A percentile compares a stretch with the other conserved stretches of the same genome.
phyloP scores from a whole-genome alignment of 2,329 filamentous ascomycete genomes.

The Albifimbria verrucaria region DNA sequence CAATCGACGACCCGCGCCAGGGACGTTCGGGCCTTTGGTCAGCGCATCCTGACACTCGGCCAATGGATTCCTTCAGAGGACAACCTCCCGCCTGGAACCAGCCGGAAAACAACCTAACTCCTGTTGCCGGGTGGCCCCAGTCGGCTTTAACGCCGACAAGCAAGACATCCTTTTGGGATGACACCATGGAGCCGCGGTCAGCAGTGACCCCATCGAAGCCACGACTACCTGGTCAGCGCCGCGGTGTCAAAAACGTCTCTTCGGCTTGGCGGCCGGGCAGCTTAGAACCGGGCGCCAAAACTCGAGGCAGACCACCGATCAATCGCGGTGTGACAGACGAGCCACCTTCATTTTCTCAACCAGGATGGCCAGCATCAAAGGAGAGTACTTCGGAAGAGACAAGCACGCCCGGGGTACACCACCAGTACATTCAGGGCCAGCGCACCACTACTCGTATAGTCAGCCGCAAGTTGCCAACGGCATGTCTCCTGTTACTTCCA shows the following conservation, averaged over 20 bases:
- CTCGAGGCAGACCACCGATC: constrained; percentile 75
- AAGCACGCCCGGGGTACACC: constrained; percentile 15
- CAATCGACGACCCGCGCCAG: constrained; percentile 35
- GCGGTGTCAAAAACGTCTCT: constrained; percentile 81
- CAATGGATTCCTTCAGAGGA: constrained; percentile 6
- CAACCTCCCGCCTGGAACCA: background rate
- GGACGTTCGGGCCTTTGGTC: constrained; percentile 44
- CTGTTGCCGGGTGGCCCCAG: constrained; percentile 65
- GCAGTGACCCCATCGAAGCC: constrained; percentile 66
- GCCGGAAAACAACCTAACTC: background rate
- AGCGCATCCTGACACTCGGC: constrained; percentile 37
- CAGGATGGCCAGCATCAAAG: constrained; percentile 49
- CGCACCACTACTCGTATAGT: background rate
- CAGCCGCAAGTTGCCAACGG: background rate
- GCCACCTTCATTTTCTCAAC: constrained; percentile 63
- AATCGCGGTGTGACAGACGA: constrained; percentile 58
- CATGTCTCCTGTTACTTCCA: background rate
- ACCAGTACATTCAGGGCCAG: background rate
- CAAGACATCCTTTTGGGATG: constrained; percentile 51
- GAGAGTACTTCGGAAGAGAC: constrained; percentile 32
- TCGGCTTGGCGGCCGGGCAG: constrained; percentile 79
- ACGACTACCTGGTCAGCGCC: constrained; percentile 47
- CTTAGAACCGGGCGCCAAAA: constrained; percentile 62
- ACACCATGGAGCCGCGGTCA: constrained; percentile 63
- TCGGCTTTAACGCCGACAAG: constrained; percentile 71